Evolutionary conservation across 2,329 filamentous ascomycete species (phyloP), one percentile per base, ranked within the genome.

Genomic region (Fonsecaea pedrosoi): DNA sequence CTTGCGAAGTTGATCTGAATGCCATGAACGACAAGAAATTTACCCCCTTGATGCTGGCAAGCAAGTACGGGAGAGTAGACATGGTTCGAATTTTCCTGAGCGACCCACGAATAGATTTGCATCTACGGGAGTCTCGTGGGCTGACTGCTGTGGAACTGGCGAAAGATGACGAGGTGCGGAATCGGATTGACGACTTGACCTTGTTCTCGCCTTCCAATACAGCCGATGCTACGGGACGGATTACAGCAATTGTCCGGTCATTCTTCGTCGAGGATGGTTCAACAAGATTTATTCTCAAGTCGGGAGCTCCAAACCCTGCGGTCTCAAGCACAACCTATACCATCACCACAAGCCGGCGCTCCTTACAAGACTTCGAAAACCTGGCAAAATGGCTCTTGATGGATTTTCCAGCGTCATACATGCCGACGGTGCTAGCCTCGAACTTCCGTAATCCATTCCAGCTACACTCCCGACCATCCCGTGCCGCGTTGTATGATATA

Each of bases 191-290:
- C 75, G 95, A 99, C 77, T 83, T 99, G 69, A 90, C 94, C 1
- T 81, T 99, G 9, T 90, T 99, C 70, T 91, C 91, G 21, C 69
- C 68, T 8, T 30, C 69, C 7, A 72, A 71, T 50, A 65, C 58
- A 35, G 84, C 91, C 4, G 89, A 87, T 10, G 83, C 86, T 9
- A 92, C 96, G 72, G 90, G 90, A 3, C 88, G 94, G 30, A 94
- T 94, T 25, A 98, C 95, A 0, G 92, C 92, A 1, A 94, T 98
- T 0, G 95, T 99, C 0, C 87, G 95, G 65, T 95, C 94, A 0
- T 97, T 96, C 79, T 98, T 99, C 74, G 94, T 99, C 10, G 95
- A 99, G 80, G 95, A 99, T 79, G 94, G 92, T 9, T 96, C 92
- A 0, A 91, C 98, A 60, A 89, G 95, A 48, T 88, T 98, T 56